These are phyloP conservation scores for Macrolepiota albuminosa DNA, from an alignment of 768 basidiomycete species.

Conservation along the genomic window DNA sequence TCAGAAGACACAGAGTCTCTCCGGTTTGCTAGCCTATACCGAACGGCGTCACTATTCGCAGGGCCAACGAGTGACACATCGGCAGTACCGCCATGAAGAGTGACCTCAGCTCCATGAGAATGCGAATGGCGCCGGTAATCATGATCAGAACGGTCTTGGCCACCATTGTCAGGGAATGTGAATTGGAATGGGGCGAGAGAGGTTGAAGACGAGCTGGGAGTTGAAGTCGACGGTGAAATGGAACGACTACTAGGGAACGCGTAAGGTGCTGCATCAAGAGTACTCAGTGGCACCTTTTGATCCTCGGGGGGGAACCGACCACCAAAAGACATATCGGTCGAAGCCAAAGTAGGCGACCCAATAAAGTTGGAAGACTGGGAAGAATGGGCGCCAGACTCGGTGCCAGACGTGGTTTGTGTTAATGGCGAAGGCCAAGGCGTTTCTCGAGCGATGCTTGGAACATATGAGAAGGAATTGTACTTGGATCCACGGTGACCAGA, in stretches of 20 bases:
- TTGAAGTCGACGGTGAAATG: slow-evolving; percentile 61
- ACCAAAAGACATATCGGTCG: slow-evolving; percentile 28
- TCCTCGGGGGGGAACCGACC: slow-evolving; percentile 40
- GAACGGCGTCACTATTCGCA: slow-evolving; percentile 44
- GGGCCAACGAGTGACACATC: slow-evolving; percentile 57
- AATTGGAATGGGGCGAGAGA: slow-evolving; percentile 68
- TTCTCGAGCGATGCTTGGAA: slow-evolving; percentile 31
- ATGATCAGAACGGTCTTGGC: slow-evolving; percentile 59
- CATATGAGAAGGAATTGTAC: slow-evolving; percentile 48
- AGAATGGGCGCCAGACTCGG: slow-evolving; percentile 38
- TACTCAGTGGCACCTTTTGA: slow-evolving; percentile 48
- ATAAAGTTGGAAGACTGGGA: slow-evolving; percentile 49
- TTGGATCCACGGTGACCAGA: slow-evolving; percentile 42
- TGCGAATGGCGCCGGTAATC: slow-evolving; percentile 59
- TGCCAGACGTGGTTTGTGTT: slow-evolving; percentile 28
- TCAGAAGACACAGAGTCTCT: slow-evolving; percentile 46
- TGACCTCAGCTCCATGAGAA: slow-evolving; percentile 54
- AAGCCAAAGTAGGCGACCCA: slow-evolving; percentile 53
- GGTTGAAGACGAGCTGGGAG: slow-evolving; percentile 55
- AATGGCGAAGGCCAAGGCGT: slow-evolving; percentile 33
- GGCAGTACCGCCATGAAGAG: slow-evolving; percentile 69
- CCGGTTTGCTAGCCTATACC: slow-evolving; percentile 52
- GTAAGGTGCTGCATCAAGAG: slow-evolving; percentile 52
- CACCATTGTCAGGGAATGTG: slow-evolving; percentile 51
- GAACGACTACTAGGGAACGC: slow-evolving; percentile 66